Percentiles rank a stretch among this genome's conserved stretches.
Conservation (phyloP, 2,329 filamentous ascomycete genomes). For the Colletotrichum sp. region DNA sequence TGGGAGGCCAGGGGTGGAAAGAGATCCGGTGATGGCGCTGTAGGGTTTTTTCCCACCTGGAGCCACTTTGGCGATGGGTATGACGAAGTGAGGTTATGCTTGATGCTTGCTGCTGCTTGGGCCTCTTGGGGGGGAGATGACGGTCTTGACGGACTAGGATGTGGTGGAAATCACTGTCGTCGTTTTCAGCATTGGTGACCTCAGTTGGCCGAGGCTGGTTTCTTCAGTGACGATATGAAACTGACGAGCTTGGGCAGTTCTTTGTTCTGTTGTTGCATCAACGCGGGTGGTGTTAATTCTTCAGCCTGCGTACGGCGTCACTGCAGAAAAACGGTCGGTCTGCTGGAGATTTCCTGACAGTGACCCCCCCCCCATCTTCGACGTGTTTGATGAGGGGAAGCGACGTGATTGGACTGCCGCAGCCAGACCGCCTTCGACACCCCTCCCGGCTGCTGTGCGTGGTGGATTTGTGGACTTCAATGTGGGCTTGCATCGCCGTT, state of each 20-base stretch:
- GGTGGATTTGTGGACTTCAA: conserved; percentile 12
- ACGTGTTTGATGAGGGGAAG: neutral
- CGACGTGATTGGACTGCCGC: conserved; percentile 2
- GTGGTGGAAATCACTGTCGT: neutral
- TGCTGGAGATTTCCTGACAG: neutral
- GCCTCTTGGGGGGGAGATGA: neutral
- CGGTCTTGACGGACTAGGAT: neutral
- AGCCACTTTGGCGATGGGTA: neutral
- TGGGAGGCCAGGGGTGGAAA: neutral
- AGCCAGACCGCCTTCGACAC: conserved; percentile 16
- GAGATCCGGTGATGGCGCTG: neutral
- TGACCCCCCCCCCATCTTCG: neutral
- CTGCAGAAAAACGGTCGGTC: neutral
- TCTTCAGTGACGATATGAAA: neutral
- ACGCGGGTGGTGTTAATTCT: neutral
- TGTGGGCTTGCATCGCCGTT: conserved; percentile 2
- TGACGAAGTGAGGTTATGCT: neutral
- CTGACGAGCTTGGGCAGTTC: neutral
- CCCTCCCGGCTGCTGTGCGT: neutral
- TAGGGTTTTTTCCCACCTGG: neutral
- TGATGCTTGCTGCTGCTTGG: neutral
- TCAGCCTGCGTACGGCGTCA: neutral
- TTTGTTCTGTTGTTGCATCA: conserved; percentile 8
- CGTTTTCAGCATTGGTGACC: neutral
- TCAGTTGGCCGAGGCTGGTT: neutral